Conservation (phyloP, 148 eudicot species). For the Dysphania ambrosioides region DNA sequence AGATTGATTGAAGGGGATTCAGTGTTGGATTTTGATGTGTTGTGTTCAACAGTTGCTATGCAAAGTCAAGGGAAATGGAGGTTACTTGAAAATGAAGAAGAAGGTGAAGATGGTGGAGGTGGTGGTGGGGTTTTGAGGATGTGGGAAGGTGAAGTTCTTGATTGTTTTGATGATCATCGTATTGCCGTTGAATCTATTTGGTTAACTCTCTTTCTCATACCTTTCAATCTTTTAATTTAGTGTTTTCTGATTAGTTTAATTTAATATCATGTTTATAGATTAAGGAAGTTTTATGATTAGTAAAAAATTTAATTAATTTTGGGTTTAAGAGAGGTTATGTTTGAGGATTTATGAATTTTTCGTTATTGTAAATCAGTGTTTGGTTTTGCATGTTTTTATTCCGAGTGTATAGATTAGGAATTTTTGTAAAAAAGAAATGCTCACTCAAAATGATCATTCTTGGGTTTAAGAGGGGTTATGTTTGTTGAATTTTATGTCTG, state of each 20-base stretch:
- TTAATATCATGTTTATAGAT: neutral
- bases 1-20: conserved; percentile 45
- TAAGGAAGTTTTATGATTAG: too few species aligned
- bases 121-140: conserved; percentile 69
- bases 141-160: conserved; percentile 98
- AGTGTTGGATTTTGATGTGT: conserved; percentile 72
- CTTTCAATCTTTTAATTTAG: too few species aligned
- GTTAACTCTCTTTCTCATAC: too few species aligned
- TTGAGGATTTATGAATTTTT: too few species aligned
- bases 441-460: neutral
- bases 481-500: neutral
- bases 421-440: too few species aligned
- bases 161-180: conserved; percentile 77
- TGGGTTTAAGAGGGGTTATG: conserved; percentile 1
- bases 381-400: too few species aligned
- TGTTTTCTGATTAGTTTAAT: neutral
- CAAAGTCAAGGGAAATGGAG: conserved; percentile 81
- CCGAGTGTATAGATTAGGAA: too few species aligned
- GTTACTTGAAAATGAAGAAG: conserved; percentile 36
- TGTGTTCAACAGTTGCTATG: conserved; percentile 83
- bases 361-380: too few species aligned
- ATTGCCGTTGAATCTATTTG: conserved; percentile 56
- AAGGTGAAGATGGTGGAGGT: conserved; percentile 25
- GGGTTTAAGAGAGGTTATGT: neutral
- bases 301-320: neutral